A percentile compares a stretch with the other conserved stretches of the same genome.
Conservation (phyloP, 768 basidiomycete species). For the Suillus fuscotomentosus region DNA sequence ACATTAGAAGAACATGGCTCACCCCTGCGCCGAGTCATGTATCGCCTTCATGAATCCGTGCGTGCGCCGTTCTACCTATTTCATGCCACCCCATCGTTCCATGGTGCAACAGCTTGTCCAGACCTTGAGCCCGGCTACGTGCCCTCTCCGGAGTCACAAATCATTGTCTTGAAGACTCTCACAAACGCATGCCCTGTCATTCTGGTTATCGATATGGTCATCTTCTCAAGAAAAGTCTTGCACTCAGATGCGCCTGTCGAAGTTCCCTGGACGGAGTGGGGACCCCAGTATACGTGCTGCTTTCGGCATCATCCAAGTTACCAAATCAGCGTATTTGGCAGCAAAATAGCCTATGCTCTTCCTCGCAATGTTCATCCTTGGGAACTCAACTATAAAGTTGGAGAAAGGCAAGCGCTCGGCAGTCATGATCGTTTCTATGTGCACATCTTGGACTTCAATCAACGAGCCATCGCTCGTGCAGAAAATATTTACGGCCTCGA, state of each 20-base stretch:
- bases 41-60: neutral
- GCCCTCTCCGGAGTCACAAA: neutral
- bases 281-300: neutral
- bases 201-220: neutral
- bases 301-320: neutral
- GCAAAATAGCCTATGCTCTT: neutral
- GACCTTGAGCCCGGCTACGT: neutral
- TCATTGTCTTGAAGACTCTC: neutral
- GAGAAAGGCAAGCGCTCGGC: neutral
- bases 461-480: neutral
- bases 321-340: neutral
- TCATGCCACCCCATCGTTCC: neutral
- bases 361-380: neutral
- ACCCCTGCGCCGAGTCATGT: neutral
- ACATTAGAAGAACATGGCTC: neutral
- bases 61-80: neutral
- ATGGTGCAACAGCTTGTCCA: neutral
- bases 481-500: neutral
- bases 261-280: neutral
- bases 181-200: neutral
- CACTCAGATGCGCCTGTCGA: neutral
- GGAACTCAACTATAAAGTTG: neutral
- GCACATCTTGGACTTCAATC: constrained; percentile 1
- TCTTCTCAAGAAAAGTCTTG: neutral
- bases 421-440: neutral